Evolutionary conservation across 129 eudicot species (phyloP).

Genomic region (Deinandra increscens): DNA sequence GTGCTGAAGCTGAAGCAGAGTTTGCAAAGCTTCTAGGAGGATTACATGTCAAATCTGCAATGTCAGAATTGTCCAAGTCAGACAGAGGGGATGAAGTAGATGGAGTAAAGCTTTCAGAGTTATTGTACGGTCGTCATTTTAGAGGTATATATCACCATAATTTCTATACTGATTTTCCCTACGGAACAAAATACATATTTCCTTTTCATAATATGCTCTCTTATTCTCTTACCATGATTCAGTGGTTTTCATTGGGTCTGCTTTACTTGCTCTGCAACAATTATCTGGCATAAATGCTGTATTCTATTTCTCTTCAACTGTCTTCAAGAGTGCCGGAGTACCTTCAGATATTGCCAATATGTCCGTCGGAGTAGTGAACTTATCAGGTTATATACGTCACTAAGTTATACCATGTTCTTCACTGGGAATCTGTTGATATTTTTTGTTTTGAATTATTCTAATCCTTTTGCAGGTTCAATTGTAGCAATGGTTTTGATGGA

Average conservation of each 20-base stretch:
- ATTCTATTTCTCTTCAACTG: slow-evolving; percentile 84
- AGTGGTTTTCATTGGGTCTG: slow-evolving; percentile 85
- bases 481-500: slow-evolving; percentile 82
- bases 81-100: slow-evolving; percentile 72
- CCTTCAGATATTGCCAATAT: slow-evolving; percentile 73
- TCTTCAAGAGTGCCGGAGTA: slow-evolving; percentile 75
- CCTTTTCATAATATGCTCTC: background rate
- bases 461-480: slow-evolving; percentile 54
- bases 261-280: slow-evolving; percentile 75
- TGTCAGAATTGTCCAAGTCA: slow-evolving; percentile 73
- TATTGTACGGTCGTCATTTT: slow-evolving; percentile 59
- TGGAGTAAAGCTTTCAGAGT: slow-evolving; percentile 56
- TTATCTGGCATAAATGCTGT: slow-evolving; percentile 86
- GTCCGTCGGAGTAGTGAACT: slow-evolving; percentile 62
- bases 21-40: slow-evolving; percentile 71
- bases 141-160: slow-evolving; percentile 42
- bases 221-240: slow-evolving; percentile 26
- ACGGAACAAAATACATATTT: background rate
- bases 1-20: slow-evolving; percentile 69
- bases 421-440: background rate
- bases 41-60: slow-evolving; percentile 67
- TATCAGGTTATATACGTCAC: slow-evolving; percentile 48
- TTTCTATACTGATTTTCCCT: background rate
- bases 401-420: slow-evolving; percentile 17
- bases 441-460: background rate